Evolutionary conservation across 2,329 filamentous ascomycete species (phyloP).

Genomic region (Moelleriella libera): DNA sequence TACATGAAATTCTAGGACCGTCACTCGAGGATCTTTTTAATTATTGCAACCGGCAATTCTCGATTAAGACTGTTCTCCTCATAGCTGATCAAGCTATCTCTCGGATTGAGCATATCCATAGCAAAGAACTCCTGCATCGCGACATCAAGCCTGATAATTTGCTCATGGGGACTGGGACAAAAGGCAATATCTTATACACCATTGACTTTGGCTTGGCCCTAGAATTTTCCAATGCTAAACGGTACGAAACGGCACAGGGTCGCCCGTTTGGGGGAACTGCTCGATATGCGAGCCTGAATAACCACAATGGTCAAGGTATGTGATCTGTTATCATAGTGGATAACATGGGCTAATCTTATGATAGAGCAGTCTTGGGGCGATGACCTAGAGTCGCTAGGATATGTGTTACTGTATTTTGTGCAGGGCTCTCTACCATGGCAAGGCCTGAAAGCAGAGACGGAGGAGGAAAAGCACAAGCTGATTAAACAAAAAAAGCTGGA

Average conservation of each 20-base stretch:
- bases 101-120: not conserved
- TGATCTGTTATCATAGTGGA: not conserved
- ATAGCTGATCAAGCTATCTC: conserved; percentile 88
- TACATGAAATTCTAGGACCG: conserved; percentile 88
- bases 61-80: conserved; percentile 90
- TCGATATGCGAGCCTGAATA: not conserved
- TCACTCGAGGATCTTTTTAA: conserved; percentile 98
- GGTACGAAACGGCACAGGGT: not conserved
- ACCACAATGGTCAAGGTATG: not conserved
- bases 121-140: conserved; percentile 85
- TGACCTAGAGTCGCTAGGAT: conserved; percentile 97
- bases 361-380: not conserved
- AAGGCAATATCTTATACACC: conserved; percentile 62
- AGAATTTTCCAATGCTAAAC: not conserved
- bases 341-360: not conserved
- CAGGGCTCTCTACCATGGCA: conserved; percentile 98
- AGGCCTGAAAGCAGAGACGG: conserved; percentile 93
- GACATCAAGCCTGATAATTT: conserved; percentile 99
- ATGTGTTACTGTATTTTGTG: conserved; percentile 99
- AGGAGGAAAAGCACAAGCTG: conserved; percentile 99
- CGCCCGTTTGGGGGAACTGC: not conserved
- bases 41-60: conserved; percentile 99
- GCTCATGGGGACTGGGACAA: conserved; percentile 24
- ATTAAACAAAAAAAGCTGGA: conserved; percentile 99
- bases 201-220: conserved; percentile 90